Conservation (phyloP, 139 green algal species). For the Tetraselmis striata region DNA sequence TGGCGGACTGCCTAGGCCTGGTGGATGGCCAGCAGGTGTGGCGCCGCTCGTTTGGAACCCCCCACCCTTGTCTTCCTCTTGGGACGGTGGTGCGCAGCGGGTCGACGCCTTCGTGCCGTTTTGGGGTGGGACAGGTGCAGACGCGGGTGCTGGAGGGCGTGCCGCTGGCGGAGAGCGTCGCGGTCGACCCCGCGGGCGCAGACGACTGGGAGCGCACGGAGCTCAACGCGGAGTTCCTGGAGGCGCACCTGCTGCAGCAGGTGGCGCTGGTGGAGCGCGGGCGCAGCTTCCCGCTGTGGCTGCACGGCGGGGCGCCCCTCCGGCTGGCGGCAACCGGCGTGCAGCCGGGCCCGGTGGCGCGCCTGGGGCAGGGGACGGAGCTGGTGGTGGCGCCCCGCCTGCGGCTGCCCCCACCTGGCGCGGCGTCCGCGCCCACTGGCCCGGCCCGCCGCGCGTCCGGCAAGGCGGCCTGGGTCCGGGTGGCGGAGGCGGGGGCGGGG, state of each 20-base stretch:
- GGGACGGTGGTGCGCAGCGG: too few relatives aligned
- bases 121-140: neutral
- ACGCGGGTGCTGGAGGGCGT: slow-evolving; percentile 12
- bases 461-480: neutral
- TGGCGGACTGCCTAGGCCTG: slow-evolving; percentile 38
- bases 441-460: too few relatives aligned
- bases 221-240: slow-evolving; percentile 64
- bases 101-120: too few relatives aligned
- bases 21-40: slow-evolving; percentile 23
- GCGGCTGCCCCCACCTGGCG: slow-evolving; percentile 11
- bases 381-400: slow-evolving; percentile 65
- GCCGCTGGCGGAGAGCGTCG: slow-evolving; percentile 35
- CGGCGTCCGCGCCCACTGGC: neutral
- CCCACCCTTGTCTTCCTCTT: too few relatives aligned
- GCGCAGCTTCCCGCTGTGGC: slow-evolving; percentile 64
- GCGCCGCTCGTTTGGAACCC: too few relatives aligned
- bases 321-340: slow-evolving; percentile 22
- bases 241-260: slow-evolving; percentile 67
- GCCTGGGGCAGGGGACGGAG: slow-evolving; percentile 54
- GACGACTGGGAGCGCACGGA: slow-evolving; percentile 87
- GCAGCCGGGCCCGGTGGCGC: slow-evolving; percentile 28
- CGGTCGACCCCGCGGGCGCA: slow-evolving; percentile 44
- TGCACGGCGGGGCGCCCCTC: slow-evolving; percentile 22
- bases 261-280: slow-evolving; percentile 52
- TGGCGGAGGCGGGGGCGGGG: too few relatives aligned